These are phyloP conservation scores for Filobasidium uniguttulatum DNA, from an alignment of 1,284 basidiomycete genomes.

Conservation along the genomic window DNA sequence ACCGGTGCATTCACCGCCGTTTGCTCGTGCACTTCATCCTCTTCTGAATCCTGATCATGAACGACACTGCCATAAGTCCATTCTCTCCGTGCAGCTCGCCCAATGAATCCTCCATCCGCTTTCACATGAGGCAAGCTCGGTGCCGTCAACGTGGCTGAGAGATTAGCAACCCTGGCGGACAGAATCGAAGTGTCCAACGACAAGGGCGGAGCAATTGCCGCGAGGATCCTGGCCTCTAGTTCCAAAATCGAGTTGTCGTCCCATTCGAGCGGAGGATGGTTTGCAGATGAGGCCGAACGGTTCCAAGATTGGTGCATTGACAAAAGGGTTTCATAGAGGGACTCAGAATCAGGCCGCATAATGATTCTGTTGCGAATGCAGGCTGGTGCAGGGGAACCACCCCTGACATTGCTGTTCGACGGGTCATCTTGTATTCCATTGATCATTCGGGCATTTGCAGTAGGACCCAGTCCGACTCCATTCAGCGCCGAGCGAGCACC, in stretches of 20 bases:
- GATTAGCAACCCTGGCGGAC: constrained; percentile 33
- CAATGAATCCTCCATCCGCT: constrained; percentile 25
- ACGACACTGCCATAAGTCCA: background rate
- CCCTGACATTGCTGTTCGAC: background rate
- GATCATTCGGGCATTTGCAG: background rate
- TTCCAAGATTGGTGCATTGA: background rate
- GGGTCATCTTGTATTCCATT: background rate
- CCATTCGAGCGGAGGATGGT: constrained; percentile 21
- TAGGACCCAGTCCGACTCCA: constrained; percentile 3
- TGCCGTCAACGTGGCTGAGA: constrained; percentile 29
- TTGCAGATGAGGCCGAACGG: background rate
- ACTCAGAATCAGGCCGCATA: constrained; percentile 36
- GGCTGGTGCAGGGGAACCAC: constrained; percentile 12
- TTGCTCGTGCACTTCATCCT: background rate
- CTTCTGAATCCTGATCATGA: background rate
- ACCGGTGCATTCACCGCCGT: background rate
- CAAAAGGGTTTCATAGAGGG: constrained; percentile 24
- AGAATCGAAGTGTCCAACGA: constrained; percentile 36
- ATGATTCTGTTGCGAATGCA: constrained; percentile 30
- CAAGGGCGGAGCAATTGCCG: constrained; percentile 36
- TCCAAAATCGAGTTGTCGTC: constrained; percentile 33
- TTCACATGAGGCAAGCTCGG: constrained; percentile 27
- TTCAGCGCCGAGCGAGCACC: background rate
- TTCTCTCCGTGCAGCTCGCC: constrained; percentile 9
- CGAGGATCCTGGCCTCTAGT: constrained; percentile 35